These are phyloP conservation scores for Lachancea meyersii DNA, from an alignment of 805 yeast genomes.

Conservation along the genomic window DNA sequence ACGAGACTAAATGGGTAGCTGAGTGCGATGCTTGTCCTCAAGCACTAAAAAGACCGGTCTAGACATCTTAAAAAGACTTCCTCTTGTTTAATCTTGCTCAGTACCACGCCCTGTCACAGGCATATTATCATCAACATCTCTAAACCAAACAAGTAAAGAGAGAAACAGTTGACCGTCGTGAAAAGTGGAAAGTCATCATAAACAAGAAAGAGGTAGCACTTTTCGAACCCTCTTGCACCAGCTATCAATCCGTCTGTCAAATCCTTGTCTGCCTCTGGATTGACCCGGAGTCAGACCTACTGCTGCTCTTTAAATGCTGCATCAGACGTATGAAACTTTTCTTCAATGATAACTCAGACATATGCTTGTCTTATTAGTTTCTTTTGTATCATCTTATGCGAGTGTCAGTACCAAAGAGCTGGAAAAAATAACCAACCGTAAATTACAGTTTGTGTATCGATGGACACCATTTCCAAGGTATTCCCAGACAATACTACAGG, in stretches of 20 bases:
- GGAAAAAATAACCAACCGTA: not conserved
- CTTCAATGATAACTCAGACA: conserved; percentile 77
- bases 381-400: conserved; percentile 54
- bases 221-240: conserved; percentile 2
- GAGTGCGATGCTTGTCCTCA: conserved; percentile 26
- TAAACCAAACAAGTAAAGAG: conserved; percentile 40
- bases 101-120: conserved; percentile 84
- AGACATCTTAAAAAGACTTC: not conserved
- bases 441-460: not conserved
- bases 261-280: not conserved
- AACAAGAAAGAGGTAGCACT: conserved; percentile 23
- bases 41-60: conserved; percentile 11
- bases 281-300: not conserved
- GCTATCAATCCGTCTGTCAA: conserved; percentile 5
- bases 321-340: conserved; percentile 57
- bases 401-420: not conserved
- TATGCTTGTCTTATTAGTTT: conserved; percentile 85
- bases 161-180: conserved; percentile 70
- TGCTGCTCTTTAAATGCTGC: not conserved
- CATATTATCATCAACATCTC: conserved; percentile 65
- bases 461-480: not conserved
- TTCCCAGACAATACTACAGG: conserved; percentile 12
- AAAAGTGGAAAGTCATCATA: conserved; percentile 56
- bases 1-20: conserved; percentile 6
- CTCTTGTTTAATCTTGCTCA: conserved; percentile 17